phyloP scores from a whole-genome alignment of 2,329 filamentous ascomycete genomes.

The Aspergillus tamarii region DNA sequence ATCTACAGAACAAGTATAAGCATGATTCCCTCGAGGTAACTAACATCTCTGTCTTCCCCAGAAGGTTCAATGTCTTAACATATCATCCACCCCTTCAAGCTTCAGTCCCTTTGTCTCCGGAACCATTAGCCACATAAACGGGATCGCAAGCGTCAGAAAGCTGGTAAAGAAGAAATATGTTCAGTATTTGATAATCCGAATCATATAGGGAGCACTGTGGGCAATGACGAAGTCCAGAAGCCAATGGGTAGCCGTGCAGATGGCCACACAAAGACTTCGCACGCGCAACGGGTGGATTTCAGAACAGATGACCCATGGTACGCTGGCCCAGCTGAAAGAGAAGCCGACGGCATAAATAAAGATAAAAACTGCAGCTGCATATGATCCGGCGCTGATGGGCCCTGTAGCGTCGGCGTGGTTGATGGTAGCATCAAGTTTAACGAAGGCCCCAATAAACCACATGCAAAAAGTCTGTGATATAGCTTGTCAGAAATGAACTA shows the following conservation, averaged over 20 bases:
- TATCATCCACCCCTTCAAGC: conserved; percentile 32
- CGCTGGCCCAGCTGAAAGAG: conserved; percentile 59
- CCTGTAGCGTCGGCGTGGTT: background rate
- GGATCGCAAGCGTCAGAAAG: conserved; percentile 15
- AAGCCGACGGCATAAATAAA: conserved; percentile 69
- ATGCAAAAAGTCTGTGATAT: conserved; percentile 41
- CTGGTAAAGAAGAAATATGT: conserved; percentile 28
- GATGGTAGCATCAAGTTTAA: background rate
- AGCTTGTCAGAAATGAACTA: background rate
- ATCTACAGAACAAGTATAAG: background rate
- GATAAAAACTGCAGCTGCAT: conserved; percentile 46
- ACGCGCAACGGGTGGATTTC: conserved; percentile 70
- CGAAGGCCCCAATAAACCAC: conserved; percentile 63
- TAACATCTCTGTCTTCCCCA: background rate
- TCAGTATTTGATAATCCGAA: conserved; percentile 28
- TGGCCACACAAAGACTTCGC: conserved; percentile 66
- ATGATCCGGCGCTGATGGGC: background rate
- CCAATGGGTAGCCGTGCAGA: conserved; percentile 71
- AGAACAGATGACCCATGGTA: conserved; percentile 70
- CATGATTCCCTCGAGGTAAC: background rate
- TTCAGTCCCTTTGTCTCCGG: conserved; percentile 35
- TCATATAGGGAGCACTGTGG: conserved; percentile 66
- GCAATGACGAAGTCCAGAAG: conserved; percentile 73
- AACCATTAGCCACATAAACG: conserved; percentile 31
- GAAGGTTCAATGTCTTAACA: background rate